These are phyloP conservation scores for Adiantum capillusveneris DNA, from an alignment of 75 land plant genomes.

Conservation along the genomic window DNA sequence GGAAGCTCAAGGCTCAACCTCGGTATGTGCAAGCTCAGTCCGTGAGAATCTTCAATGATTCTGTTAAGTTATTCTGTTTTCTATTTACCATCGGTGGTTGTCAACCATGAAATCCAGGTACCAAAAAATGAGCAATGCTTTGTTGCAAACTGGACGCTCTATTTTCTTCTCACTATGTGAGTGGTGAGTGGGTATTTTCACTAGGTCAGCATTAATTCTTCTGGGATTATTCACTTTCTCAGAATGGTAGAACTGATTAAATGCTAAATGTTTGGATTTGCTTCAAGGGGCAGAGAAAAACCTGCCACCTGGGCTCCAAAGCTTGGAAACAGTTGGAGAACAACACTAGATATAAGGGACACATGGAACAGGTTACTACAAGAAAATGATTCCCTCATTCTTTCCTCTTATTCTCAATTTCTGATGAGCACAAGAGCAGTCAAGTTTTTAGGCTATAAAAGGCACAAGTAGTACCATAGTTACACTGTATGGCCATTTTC, in stretches of 20 bases:
- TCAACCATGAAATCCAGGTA: conserved; percentile 15
- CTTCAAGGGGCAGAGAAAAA: conserved; percentile 19
- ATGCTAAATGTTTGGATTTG: not conserved
- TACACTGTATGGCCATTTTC: too few species aligned
- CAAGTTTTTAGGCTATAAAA: too few species aligned
- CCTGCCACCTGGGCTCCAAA: conserved; percentile 33
- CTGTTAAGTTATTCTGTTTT: too few species aligned
- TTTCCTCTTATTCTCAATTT: too few species aligned
- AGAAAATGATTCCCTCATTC: too few species aligned
- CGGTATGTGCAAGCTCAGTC: conserved; percentile 18
- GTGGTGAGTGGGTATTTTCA: too few species aligned
- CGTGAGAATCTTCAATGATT: too few species aligned
- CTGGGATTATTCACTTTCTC: not conserved
- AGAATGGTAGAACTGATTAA: too few species aligned
- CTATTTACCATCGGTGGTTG: too few species aligned
- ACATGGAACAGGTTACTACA: conserved; percentile 26
- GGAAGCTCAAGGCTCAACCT: conserved; percentile 26
- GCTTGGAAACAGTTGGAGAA: conserved; percentile 46
- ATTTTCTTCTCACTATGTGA: conserved; percentile 44
- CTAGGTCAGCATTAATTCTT: too few species aligned
- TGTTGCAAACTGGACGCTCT: conserved; percentile 32
- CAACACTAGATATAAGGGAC: conserved; percentile 34
- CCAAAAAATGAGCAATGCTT: conserved; percentile 32
- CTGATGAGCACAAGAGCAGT: too few species aligned
- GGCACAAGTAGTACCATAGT: too few species aligned